A percentile compares a stretch with the other conserved stretches of the same genome.
Evolutionary conservation across 208 protist species (phyloP).

Genomic region (Trypanosoma vivax): DNA sequence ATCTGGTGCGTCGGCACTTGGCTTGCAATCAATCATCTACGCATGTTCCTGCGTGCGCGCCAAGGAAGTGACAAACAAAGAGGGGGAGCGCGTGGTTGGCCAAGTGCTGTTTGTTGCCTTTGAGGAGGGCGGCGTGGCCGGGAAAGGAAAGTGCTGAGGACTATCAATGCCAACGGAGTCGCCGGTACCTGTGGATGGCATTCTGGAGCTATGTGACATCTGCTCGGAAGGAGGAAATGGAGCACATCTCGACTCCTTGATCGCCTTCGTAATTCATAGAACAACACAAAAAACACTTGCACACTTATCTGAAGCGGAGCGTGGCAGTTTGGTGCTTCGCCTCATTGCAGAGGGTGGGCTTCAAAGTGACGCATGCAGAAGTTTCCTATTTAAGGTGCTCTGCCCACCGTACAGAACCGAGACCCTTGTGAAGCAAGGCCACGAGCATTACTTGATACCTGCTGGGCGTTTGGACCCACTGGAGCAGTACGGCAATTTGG

Average conservation of each 20-base stretch:
- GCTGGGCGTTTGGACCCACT: not conserved
- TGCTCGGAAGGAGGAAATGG: not conserved
- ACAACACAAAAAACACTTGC: conserved; percentile 2
- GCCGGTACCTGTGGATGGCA: conserved; percentile 10
- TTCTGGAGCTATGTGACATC: conserved; percentile 10
- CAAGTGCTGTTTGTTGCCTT: too few species aligned
- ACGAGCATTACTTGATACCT: conserved; percentile 10
- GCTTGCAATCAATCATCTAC: too few species aligned
- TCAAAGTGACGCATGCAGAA: conserved; percentile 5
- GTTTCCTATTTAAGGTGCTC: conserved; percentile 11
- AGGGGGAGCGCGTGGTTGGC: too few species aligned
- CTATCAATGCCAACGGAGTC: too few species aligned
- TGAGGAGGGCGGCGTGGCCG: too few species aligned
- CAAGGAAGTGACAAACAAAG: too few species aligned
- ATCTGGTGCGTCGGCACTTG: too few species aligned
- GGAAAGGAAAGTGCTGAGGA: too few species aligned
- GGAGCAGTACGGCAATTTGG: not conserved
- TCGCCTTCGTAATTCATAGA: conserved; percentile 14
- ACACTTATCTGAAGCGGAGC: conserved; percentile 11
- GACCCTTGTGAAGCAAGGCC: not conserved
- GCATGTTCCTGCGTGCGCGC: too few species aligned
- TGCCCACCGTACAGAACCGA: conserved; percentile 11
- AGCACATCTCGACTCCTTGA: not conserved
- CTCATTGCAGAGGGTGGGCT: conserved; percentile 16
- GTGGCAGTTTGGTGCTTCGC: conserved; percentile 7